A percentile compares a stretch with the other conserved stretches of the same genome.
Conservation (phyloP, 2,329 filamentous ascomycete species). For the Penicillium sp. region DNA sequence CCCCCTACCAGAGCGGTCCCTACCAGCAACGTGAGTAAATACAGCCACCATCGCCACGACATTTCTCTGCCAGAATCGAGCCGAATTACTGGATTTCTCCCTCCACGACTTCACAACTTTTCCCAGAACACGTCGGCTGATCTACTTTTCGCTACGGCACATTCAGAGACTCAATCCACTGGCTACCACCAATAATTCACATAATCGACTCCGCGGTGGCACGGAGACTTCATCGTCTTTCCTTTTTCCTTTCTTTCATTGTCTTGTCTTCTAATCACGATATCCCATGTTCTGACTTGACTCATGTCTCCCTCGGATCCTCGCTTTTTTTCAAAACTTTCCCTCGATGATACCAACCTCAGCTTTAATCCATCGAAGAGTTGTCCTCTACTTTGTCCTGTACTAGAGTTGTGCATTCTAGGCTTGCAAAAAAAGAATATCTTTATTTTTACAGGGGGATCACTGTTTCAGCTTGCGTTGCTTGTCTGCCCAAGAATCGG, state of each 20-base stretch:
- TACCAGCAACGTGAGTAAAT: constrained; percentile 48
- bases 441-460: constrained; percentile 16
- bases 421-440: constrained; percentile 10
- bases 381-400: constrained; percentile 17
- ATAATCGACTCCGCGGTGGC: constrained; percentile 20
- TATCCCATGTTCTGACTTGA: constrained; percentile 29
- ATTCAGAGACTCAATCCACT: constrained; percentile 34
- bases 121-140: constrained; percentile 22
- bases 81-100: constrained; percentile 7
- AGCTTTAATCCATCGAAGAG: constrained; percentile 30
- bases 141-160: constrained; percentile 27
- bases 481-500: constrained; percentile 10
- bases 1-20: constrained; percentile 48
- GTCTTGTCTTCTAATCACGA: constrained; percentile 31
- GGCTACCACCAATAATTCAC: constrained; percentile 36
- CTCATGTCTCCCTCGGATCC: constrained; percentile 25
- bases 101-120: constrained; percentile 5
- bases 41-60: constrained; percentile 9
- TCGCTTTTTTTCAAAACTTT: constrained; percentile 21
- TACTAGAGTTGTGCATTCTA: constrained; percentile 21
- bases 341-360: constrained; percentile 35
- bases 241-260: constrained; percentile 8
- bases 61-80: constrained; percentile 23
- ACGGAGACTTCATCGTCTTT: constrained; percentile 17
- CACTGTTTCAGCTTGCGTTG: constrained; percentile 8